These are phyloP conservation scores for Blastobotrys proliferans DNA, from an alignment of 1,139 yeast species.

Conservation along the genomic window DNA sequence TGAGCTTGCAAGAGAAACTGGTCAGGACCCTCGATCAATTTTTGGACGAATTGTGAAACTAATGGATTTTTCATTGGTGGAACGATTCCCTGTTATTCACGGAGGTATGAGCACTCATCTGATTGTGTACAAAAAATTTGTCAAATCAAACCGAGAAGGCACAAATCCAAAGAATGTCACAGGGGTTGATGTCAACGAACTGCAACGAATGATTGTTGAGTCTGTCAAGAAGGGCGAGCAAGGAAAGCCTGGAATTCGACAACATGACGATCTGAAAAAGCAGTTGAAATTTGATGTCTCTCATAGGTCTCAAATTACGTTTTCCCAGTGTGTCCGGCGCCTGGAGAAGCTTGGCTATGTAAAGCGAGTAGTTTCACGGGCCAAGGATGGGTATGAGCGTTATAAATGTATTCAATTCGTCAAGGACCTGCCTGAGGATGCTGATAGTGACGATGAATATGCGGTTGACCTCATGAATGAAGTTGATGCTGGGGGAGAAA, in stretches of 20 bases:
- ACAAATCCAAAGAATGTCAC: conserved; percentile 21
- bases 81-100: conserved; percentile 33
- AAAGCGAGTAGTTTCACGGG: conserved; percentile 54
- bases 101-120: conserved; percentile 33
- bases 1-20: conserved; percentile 35
- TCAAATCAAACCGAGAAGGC: conserved; percentile 18
- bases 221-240: conserved; percentile 4
- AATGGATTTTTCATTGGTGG: conserved; percentile 33
- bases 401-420: conserved; percentile 59
- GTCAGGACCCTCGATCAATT: conserved; percentile 41
- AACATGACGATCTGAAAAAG: conserved; percentile 57
- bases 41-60: conserved; percentile 35
- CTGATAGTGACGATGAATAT: conserved; percentile 32
- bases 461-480: conserved; percentile 19
- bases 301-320: conserved; percentile 44
- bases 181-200: conserved; percentile 39
- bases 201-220: conserved; percentile 43
- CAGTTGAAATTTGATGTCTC: conserved; percentile 55
- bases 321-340: conserved; percentile 48
- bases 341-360: conserved; percentile 52
- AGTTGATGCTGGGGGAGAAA: conserved; percentile 28
- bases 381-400: conserved; percentile 44
- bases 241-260: conserved; percentile 58
- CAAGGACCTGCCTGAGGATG: conserved; percentile 43
- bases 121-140: conserved; percentile 31